Evolutionary conservation across 257 asterid species (phyloP), one percentile per base, ranked within the genome.

Genomic region (Coffea canephora): DNA sequence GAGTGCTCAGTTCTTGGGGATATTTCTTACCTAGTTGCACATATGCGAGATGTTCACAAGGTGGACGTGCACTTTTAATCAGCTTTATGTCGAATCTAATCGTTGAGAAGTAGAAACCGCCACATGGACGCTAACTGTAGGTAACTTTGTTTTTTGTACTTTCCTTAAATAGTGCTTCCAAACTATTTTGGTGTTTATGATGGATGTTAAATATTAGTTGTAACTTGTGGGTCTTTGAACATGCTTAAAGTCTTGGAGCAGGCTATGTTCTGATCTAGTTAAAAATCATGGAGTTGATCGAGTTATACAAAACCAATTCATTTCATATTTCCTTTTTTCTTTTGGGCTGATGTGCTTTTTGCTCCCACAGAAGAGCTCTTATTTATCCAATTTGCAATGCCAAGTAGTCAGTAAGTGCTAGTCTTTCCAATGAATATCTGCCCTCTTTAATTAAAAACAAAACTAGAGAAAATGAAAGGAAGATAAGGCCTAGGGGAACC

Each of bases 31-130:
- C 82, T 93, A 68, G 98, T 93, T 72, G 55, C 93, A 83, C 97
- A 93, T 80, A 86, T 93, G 86, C 84, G 94, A 79, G 97, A 93
- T 83, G 93, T 89, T 82, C 97, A 93, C 90, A 93, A 91, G 83
- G 98, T 93, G 73, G 98, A 91, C 86, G 91, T 93, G 97, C 98
- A 94, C 98, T 21, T 92, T 94, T 85, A 94, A 92, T 87, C 98
- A 94, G 82, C 98, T 94, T 43, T 94, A 92, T 78, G 97, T 94
- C 78, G 92, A 94, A 79, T 92, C 98, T 54, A 94, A 92, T 89
- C 97, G 96, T 48, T 91, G 97, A 67, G 98, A 94, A 83, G 98
- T 94, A 48, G 98, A 94, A 89, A 94, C 92, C 46, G 98, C 96
- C 62, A 94, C 98, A 8, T 94, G 98, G 98, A 94, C 92, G 97